Evolutionary conservation across 208 protist genomes (phyloP).

Genomic region (Leishmania tarentolae): DNA sequence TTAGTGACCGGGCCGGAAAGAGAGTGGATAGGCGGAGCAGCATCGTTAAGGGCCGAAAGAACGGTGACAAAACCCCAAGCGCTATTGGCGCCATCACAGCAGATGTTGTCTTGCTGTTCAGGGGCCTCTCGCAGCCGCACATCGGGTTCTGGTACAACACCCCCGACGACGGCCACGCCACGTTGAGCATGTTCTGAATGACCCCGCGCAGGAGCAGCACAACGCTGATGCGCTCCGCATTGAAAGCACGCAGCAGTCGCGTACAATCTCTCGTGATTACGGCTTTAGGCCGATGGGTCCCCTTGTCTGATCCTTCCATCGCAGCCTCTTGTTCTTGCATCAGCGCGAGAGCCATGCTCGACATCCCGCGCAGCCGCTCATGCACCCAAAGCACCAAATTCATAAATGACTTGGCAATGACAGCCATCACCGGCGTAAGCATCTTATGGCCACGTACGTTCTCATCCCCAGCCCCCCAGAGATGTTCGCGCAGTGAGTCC

Average conservation of each 20-base stretch:
- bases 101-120: conserved; percentile 27
- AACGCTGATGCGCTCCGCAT: conserved; percentile 57
- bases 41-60: conserved; percentile 61
- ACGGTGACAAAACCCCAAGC: conserved; percentile 49
- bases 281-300: neutral
- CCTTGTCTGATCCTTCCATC: neutral
- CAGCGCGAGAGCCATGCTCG: conserved; percentile 42
- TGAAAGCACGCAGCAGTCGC: conserved; percentile 47
- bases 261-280: conserved; percentile 17
- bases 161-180: conserved; percentile 84
- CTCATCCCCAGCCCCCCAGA: conserved; percentile 17
- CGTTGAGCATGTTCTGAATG: conserved; percentile 63
- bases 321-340: conserved; percentile 15
- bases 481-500: conserved; percentile 56
- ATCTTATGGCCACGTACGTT: conserved; percentile 12
- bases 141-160: conserved; percentile 58
- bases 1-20: conserved; percentile 54
- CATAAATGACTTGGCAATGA: conserved; percentile 51
- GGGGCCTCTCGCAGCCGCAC: conserved; percentile 19
- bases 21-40: conserved; percentile 69
- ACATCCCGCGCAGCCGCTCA: conserved; percentile 59
- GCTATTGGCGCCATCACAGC: conserved; percentile 42
- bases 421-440: conserved; percentile 48
- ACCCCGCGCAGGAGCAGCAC: conserved; percentile 51
- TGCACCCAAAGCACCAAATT: conserved; percentile 59